Conservation (phyloP, 2,329 filamentous ascomycete species). For the Chaetoscypha palmicola region DNA sequence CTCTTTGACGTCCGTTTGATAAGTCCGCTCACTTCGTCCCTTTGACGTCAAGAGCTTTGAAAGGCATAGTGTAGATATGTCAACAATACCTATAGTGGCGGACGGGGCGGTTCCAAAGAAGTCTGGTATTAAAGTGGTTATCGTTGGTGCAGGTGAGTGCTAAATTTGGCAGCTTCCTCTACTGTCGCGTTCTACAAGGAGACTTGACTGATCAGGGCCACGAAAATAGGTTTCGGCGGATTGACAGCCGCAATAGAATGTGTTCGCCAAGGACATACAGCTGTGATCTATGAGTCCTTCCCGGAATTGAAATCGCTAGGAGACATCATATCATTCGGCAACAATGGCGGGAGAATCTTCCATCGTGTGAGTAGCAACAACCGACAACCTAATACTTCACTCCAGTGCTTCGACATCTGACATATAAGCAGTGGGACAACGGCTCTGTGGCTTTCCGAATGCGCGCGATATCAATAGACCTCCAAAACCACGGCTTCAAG, state of each 20-base stretch:
- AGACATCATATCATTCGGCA: conserved; percentile 47
- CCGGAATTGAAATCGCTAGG: conserved; percentile 38
- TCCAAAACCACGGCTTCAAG: conserved; percentile 38
- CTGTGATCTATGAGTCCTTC: conserved; percentile 41
- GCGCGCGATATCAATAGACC: conserved; percentile 15
- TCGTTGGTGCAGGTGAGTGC: conserved; percentile 21
- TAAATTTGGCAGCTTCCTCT: too few relatives aligned
- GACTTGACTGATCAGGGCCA: too few relatives aligned
- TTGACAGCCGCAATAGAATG: conserved; percentile 55
- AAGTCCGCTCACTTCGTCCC: background rate
- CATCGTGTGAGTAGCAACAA: conserved; percentile 34
- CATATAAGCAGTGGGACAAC: conserved; percentile 38
- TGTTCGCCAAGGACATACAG: conserved; percentile 49
- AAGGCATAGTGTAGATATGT: background rate
- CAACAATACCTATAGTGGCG: conserved; percentile 3
- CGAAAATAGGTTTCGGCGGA: conserved; percentile 51
- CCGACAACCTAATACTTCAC: too few relatives aligned
- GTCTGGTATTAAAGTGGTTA: conserved; percentile 19
- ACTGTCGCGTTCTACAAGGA: too few relatives aligned
- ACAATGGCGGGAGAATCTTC: conserved; percentile 51
- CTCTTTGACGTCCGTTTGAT: too few relatives aligned
- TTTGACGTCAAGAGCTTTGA: background rate
- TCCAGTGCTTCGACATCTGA: too few relatives aligned
- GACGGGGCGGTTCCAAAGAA: conserved; percentile 9
- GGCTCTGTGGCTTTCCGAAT: conserved; percentile 35